Evolutionary conservation across 2,329 filamentous ascomycete species (phyloP).

Genomic region (Ophiostoma perfectum): DNA sequence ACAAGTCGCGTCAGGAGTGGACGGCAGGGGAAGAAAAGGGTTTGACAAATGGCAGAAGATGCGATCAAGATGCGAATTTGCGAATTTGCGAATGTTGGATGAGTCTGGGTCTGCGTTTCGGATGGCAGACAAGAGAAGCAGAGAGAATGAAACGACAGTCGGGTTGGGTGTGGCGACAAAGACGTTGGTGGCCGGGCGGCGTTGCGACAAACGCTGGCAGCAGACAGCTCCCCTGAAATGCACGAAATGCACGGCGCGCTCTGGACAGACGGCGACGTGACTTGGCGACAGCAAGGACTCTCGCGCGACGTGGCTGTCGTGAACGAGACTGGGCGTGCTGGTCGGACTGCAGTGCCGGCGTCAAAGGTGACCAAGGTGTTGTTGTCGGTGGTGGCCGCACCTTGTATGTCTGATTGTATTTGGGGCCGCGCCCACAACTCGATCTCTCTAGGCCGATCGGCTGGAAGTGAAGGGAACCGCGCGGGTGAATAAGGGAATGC

Average conservation of each 20-base stretch:
- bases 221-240: background rate
- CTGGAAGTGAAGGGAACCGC: slow-evolving; percentile 23
- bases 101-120: background rate
- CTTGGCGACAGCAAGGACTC: too few species aligned
- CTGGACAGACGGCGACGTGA: slow-evolving; percentile 3
- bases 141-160: background rate
- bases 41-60: background rate
- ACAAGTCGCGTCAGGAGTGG: slow-evolving; percentile 10
- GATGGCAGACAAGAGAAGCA: background rate
- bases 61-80: background rate
- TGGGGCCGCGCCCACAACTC: slow-evolving; percentile 26
- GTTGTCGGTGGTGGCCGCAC: slow-evolving; percentile 18
- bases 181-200: slow-evolving; percentile 10
- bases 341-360: background rate
- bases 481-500: slow-evolving; percentile 17
- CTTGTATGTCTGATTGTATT: slow-evolving; percentile 18
- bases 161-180: slow-evolving; percentile 19
- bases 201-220: slow-evolving; percentile 18
- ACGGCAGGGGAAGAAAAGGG: background rate
- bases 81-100: background rate
- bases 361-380: background rate
- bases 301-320: slow-evolving; percentile 4
- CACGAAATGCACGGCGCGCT: background rate
- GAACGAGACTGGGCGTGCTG: background rate
- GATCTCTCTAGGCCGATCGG: slow-evolving; percentile 25